Percentiles rank a stretch among this genome's conserved stretches.
These are phyloP conservation scores for Mesotaenium endlicherianum DNA, from an alignment of 139 green algal species.

Conservation along the genomic window DNA sequence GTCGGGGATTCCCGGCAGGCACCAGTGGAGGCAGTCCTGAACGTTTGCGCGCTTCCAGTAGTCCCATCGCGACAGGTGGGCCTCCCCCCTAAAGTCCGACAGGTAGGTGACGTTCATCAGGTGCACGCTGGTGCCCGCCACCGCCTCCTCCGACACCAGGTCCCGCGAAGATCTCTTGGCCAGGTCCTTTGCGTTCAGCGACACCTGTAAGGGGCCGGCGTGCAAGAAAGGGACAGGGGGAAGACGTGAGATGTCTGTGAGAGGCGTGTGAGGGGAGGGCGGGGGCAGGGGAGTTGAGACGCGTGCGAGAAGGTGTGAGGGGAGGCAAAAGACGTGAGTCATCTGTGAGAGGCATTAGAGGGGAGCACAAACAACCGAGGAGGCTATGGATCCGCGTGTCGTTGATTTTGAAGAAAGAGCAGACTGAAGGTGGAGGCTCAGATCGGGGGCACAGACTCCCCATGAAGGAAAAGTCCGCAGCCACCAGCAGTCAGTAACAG, in stretches of 20 bases:
- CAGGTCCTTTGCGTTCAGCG: neutral
- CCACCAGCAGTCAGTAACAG: too few relatives aligned
- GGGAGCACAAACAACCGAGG: too few relatives aligned
- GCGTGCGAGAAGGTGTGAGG: neutral
- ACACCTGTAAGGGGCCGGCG: too few relatives aligned
- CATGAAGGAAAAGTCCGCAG: too few relatives aligned
- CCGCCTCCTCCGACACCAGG: neutral
- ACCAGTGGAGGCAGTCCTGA: conserved; percentile 47
- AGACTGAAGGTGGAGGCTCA: too few relatives aligned
- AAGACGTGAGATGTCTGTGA: too few relatives aligned
- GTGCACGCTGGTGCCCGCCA: neutral
- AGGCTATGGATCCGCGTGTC: too few relatives aligned
- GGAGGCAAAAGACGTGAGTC: neutral
- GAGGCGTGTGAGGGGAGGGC: neutral
- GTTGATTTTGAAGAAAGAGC: too few relatives aligned
- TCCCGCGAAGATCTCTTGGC: neutral
- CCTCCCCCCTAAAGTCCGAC: conserved; percentile 28
- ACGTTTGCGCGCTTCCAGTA: neutral
- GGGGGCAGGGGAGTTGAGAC: neutral
- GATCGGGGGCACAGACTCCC: too few relatives aligned
- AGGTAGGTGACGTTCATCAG: conserved; percentile 39
- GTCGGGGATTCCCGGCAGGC: conserved; percentile 34
- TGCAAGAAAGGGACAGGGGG: too few relatives aligned
- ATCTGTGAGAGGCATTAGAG: neutral
- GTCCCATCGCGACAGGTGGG: conserved; percentile 23